Evolutionary conservation across 2,329 filamentous ascomycete species (phyloP).

Genomic region (Cyanodermella asteris): DNA sequence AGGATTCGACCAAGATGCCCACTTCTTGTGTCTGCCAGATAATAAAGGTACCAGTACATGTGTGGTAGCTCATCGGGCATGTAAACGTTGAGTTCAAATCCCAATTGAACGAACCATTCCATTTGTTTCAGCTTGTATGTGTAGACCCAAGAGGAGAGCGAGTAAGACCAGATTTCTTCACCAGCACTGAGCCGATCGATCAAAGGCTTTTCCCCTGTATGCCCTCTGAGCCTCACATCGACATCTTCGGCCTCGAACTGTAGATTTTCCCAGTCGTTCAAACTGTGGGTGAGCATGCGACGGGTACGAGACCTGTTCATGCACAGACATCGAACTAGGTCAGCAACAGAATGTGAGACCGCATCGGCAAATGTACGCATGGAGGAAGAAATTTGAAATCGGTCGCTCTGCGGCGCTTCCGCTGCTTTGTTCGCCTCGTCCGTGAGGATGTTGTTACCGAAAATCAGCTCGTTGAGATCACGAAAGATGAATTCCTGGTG

Average conservation of each 20-base stretch:
- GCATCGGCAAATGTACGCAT: slow-evolving; percentile 17
- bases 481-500: slow-evolving; percentile 58
- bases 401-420: slow-evolving; percentile 50
- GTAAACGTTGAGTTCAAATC: slow-evolving; percentile 86
- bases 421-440: slow-evolving; percentile 55
- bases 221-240: slow-evolving; percentile 42
- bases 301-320: slow-evolving; percentile 79
- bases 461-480: slow-evolving; percentile 55
- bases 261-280: slow-evolving; percentile 63
- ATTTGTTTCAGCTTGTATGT: slow-evolving; percentile 77
- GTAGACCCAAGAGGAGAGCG: slow-evolving; percentile 73
- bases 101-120: slow-evolving; percentile 70
- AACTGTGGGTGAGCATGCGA: slow-evolving; percentile 68
- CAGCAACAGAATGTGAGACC: slow-evolving; percentile 39
- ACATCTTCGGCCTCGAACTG: slow-evolving; percentile 54
- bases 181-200: slow-evolving; percentile 25
- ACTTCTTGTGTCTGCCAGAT: slow-evolving; percentile 45
- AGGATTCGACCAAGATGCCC: slow-evolving; percentile 54
- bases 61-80: slow-evolving; percentile 60
- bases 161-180: slow-evolving; percentile 41
- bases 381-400: slow-evolving; percentile 44
- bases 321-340: slow-evolving; percentile 63
- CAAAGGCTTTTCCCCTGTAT: slow-evolving; percentile 39
- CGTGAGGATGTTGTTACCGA: slow-evolving; percentile 49
- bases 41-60: slow-evolving; percentile 81